phyloP scores from a whole-genome alignment of 2,329 filamentous ascomycete species.

The Emericellopsis cladophorae region DNA sequence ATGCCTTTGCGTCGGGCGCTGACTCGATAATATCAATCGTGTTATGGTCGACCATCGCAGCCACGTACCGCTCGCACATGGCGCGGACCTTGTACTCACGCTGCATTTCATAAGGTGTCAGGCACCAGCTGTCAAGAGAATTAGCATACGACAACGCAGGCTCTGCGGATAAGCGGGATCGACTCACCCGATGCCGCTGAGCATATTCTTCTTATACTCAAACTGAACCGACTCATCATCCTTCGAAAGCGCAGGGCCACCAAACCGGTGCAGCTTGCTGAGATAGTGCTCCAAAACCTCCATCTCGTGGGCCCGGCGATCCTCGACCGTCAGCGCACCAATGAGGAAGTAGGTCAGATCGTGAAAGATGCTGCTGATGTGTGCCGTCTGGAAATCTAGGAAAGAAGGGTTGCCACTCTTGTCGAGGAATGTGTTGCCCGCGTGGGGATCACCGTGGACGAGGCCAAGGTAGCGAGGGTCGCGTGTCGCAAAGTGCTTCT shows the following conservation, averaged over 20 bases:
- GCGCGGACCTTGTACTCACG: too few species aligned
- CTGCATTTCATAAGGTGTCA: too few species aligned
- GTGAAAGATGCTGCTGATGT: slow-evolving; percentile 28
- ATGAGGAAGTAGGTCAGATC: slow-evolving; percentile 28
- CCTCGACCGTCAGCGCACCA: slow-evolving; percentile 21
- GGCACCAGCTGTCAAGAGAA: too few species aligned
- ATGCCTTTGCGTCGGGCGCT: too few species aligned
- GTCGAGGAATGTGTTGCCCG: slow-evolving; percentile 29
- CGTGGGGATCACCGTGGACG: slow-evolving; percentile 28
- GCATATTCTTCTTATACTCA: too few species aligned
- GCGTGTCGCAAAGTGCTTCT: slow-evolving; percentile 20
- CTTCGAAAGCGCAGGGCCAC: slow-evolving; percentile 18
- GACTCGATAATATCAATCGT: too few species aligned
- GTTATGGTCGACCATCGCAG: too few species aligned
- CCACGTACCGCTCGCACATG: too few species aligned
- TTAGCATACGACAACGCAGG: too few species aligned
- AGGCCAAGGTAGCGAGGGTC: slow-evolving; percentile 25
- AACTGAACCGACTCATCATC: slow-evolving; percentile 6
- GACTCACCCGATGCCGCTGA: too few species aligned
- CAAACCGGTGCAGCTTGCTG: slow-evolving; percentile 13
- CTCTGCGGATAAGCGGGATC: too few species aligned
- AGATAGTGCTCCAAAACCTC: slow-evolving; percentile 22
- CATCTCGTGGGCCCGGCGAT: slow-evolving; percentile 25
- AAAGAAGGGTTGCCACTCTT: slow-evolving; percentile 20
- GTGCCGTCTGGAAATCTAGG: slow-evolving; percentile 26